Base-by-base conservation (phyloP, 1,284 basidiomycete genomes). In the Blastosporella zonata region DNA sequence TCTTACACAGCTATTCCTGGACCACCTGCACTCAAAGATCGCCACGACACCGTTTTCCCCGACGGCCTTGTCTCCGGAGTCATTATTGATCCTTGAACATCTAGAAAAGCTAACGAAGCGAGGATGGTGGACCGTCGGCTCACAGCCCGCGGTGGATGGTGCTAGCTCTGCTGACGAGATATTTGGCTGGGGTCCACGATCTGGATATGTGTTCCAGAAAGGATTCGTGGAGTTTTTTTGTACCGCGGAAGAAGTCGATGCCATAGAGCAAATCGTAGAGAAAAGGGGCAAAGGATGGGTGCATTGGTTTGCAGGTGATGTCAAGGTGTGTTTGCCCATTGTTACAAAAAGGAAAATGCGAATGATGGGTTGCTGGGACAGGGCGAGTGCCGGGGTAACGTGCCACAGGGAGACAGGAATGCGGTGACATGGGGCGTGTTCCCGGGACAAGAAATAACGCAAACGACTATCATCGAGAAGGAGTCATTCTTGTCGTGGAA, bases 351-450 rank as follows among this genome's bases (percentile, higher is more conserved):
- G 22, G 43, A 22, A 9, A 12, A 39, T 28, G 12, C 25, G 29
- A 31, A 25, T 50, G 41, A 25, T 50, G 41, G 34, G 25, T 33
- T 47, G n/a, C n/a, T 48, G 23, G n/a, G 31, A 12, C 59, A 93
- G 84, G 94, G 91, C 45, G 88, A 94, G 50, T 84, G 84, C 59
- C 73, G 75, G 50, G 93, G 86, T 23, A 98, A 97, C 67, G 82
- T 93, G 9, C 75, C 81, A 2, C 81, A 86, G 25, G 84, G 83
- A 31, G 87, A 83, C 7, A 82, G 92, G 46, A 97, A 97, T 67
- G 96, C 95, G 0, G 97, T 99, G 21, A 99, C 97, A 0, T 99
- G 96, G 97, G 96, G 96, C 54, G 90, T 97, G 7, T 99, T 99
- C 70, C 93, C 97, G 3, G 93, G 92, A 0, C 88, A 95, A 64